Percentiles rank a stretch among this genome's conserved stretches.
These are phyloP conservation scores for Calonectria henricotiae DNA, from an alignment of 2,329 filamentous ascomycete genomes.

Conservation along the genomic window DNA sequence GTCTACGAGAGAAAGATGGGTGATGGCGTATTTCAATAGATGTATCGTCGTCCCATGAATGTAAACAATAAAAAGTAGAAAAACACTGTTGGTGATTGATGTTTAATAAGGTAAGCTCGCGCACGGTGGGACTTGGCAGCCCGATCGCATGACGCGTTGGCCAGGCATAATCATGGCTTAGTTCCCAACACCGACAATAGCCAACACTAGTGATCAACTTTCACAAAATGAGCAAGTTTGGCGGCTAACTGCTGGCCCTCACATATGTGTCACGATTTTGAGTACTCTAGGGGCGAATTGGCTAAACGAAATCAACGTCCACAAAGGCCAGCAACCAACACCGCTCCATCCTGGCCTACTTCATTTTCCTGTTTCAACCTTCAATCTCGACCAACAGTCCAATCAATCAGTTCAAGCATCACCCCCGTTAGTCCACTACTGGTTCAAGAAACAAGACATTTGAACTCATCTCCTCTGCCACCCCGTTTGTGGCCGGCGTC, in stretches of 20 bases:
- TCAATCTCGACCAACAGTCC: background rate
- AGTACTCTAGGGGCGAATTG: background rate
- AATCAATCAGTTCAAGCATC: background rate
- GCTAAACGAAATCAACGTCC: background rate
- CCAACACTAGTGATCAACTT: constrained; percentile 6
- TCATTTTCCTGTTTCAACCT: background rate
- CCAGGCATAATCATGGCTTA: constrained; percentile 34
- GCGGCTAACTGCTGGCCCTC: background rate
- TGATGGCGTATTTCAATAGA: background rate
- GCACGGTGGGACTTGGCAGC: constrained; percentile 21
- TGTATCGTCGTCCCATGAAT: background rate
- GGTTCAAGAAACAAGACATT: constrained; percentile 2
- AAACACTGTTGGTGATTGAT: background rate
- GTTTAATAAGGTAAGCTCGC: constrained; percentile 1
- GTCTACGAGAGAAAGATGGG: background rate
- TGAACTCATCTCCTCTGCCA: background rate
- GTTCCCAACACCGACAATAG: constrained; percentile 25
- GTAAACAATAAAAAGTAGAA: constrained; percentile 10
- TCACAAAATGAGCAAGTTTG: background rate
- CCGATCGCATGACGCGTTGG: constrained; percentile 47
- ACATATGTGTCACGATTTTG: background rate
- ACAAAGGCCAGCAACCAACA: background rate
- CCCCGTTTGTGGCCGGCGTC: background rate
- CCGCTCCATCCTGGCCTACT: background rate
- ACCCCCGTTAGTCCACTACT: background rate